Percentiles rank a stretch among this genome's conserved stretches.
Evolutionary conservation across 352 stramenopile species (phyloP).

Genomic region (Phytophthora kernoviae): DNA sequence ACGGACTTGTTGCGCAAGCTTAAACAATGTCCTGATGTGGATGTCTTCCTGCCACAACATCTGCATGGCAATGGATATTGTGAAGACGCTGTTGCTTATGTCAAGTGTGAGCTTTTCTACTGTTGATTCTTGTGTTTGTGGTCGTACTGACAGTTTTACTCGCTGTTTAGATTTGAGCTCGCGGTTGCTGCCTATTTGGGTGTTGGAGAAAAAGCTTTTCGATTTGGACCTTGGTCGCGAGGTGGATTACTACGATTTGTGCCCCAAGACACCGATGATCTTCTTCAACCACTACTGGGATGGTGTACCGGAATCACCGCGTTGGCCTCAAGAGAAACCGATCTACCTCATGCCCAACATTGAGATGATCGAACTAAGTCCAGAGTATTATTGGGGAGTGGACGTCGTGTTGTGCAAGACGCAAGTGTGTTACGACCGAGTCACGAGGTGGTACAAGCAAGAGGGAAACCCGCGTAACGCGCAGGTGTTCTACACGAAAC

Average conservation of each 20-base stretch:
- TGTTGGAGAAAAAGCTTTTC: conserved; percentile 41
- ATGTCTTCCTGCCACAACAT: conserved; percentile 58
- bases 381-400: conserved; percentile 40
- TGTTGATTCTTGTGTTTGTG: conserved; percentile 5
- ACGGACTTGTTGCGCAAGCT: conserved; percentile 49
- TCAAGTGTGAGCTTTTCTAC: conserved; percentile 49
- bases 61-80: conserved; percentile 71
- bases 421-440: conserved; percentile 38
- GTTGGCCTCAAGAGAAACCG: conserved; percentile 43
- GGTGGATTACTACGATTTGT: conserved; percentile 60
- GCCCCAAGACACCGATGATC: conserved; percentile 47
- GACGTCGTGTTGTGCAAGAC: conserved; percentile 62
- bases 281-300: conserved; percentile 73
- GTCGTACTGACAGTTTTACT: conserved; percentile 3
- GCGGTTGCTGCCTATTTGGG: conserved; percentile 52
- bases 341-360: conserved; percentile 62
- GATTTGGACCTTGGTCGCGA: conserved; percentile 24
- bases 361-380: conserved; percentile 59
- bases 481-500: conserved; percentile 58
- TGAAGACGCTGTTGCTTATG: conserved; percentile 66
- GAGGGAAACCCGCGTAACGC: conserved; percentile 59
- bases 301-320: conserved; percentile 19
- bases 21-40: conserved; percentile 57
- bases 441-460: conserved; percentile 59
- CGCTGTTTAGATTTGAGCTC: conserved; percentile 37